These are phyloP conservation scores for Epichloe coenophiala DNA, from an alignment of 2,329 filamentous ascomycete genomes.

Conservation along the genomic window DNA sequence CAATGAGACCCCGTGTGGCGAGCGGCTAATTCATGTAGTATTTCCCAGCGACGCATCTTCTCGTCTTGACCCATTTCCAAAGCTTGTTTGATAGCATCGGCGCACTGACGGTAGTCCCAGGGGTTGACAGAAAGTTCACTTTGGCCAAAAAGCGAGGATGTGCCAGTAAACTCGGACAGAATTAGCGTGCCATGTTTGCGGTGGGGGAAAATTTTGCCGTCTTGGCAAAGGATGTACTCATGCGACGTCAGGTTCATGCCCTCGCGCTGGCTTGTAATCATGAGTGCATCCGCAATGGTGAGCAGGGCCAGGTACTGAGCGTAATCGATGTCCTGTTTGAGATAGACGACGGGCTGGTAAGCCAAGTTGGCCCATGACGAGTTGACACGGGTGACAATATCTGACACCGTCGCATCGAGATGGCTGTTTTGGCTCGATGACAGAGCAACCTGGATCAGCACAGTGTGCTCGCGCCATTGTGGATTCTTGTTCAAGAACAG, in stretches of 20 bases:
- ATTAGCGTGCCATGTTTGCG: constrained; percentile 85
- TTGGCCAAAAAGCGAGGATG: constrained; percentile 69
- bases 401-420: constrained; percentile 74
- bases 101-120: constrained; percentile 85
- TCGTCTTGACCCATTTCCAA: constrained; percentile 69
- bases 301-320: constrained; percentile 85
- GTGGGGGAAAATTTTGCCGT: constrained; percentile 52
- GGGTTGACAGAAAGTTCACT: constrained; percentile 81
- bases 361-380: constrained; percentile 80
- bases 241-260: constrained; percentile 96
- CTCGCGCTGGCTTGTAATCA: constrained; percentile 90
- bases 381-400: constrained; percentile 91
- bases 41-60: constrained; percentile 60
- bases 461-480: constrained; percentile 74
- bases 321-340: constrained; percentile 91
- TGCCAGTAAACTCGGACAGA: constrained; percentile 89
- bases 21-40: constrained; percentile 59
- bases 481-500: constrained; percentile 90
- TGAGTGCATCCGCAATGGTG: constrained; percentile 77
- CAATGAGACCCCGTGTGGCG: constrained; percentile 76
- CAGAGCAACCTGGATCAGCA: constrained; percentile 86
- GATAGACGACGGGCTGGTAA: constrained; percentile 83
- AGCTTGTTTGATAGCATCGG: constrained; percentile 71
- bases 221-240: constrained; percentile 87
- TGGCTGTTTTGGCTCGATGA: constrained; percentile 82